Conservation (phyloP, 179 eudicot species). For the Heliamphora pulchella region DNA sequence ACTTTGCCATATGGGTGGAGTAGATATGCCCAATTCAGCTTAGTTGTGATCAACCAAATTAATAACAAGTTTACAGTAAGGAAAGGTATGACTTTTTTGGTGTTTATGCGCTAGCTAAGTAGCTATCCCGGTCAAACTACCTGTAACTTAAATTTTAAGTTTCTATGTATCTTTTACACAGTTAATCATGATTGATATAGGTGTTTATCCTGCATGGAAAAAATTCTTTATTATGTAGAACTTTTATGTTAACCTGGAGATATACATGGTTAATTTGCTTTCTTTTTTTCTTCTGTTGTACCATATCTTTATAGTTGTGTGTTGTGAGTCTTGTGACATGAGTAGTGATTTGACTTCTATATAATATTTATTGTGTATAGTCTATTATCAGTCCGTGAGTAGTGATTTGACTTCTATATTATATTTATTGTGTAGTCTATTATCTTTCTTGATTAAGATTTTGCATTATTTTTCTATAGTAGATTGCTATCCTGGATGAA, state of each 20-base stretch:
- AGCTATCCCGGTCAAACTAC: not conserved
- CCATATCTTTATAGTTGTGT: too few relatives aligned
- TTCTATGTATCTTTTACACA: not conserved
- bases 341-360: not conserved
- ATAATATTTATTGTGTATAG: not conserved
- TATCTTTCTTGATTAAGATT: not conserved
- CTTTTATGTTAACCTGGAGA: not conserved
- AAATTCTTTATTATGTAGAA: not conserved
- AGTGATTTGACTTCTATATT: not conserved
- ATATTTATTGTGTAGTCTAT: not conserved
- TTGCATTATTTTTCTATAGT: not conserved
- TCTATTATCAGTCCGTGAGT: not conserved
- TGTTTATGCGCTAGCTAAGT: not conserved
- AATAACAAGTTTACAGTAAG: slow-evolving; percentile 50
- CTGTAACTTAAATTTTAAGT: not conserved
- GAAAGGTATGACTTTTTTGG: slow-evolving; percentile 43
- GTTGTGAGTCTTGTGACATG: too few relatives aligned
- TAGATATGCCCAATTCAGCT: slow-evolving; percentile 80
- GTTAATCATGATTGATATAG: not conserved
- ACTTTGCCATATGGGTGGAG: slow-evolving; percentile 86
- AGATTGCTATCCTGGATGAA: not conserved
- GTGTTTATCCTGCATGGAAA: not conserved
- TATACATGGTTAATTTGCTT: not conserved
- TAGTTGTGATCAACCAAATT: slow-evolving; percentile 65
- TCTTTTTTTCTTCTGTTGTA: not conserved